Evolutionary conservation across 257 asterid species (phyloP).

Genomic region (Scutellaria barbata): DNA sequence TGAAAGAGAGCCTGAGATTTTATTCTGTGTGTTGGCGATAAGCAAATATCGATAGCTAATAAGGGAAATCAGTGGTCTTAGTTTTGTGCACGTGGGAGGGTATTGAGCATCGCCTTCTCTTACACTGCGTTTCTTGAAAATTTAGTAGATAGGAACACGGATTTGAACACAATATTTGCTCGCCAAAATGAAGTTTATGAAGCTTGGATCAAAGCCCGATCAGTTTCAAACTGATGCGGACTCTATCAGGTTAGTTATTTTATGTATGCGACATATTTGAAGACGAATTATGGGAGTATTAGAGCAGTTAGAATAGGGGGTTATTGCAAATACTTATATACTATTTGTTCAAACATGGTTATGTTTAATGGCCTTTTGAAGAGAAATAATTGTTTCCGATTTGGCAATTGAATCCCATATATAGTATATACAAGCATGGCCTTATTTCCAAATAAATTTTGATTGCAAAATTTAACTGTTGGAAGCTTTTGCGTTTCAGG

Average conservation of each 20-base stretch:
- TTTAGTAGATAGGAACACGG: constrained; percentile 10
- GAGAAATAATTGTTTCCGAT: background rate
- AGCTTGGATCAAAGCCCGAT: constrained; percentile 94
- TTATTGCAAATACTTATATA: too few relatives aligned
- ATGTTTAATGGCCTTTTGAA: background rate
- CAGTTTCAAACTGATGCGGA: constrained; percentile 84
- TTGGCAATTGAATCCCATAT: constrained; percentile 5
- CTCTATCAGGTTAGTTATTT: constrained; percentile 62
- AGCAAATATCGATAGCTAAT: constrained; percentile 11
- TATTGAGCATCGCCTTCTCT: too few relatives aligned
- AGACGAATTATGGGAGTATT: constrained; percentile 5
- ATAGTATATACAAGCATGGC: background rate
- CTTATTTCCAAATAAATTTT: background rate
- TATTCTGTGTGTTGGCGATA: constrained; percentile 34
- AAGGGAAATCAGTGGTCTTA: constrained; percentile 38
- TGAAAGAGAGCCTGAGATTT: constrained; percentile 31
- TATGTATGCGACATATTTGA: background rate
- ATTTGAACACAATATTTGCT: constrained; percentile 16
- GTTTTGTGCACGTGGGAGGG: constrained; percentile 44
- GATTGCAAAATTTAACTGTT: constrained; percentile 20
- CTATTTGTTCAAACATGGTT: too few relatives aligned
- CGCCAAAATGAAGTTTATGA: constrained; percentile 87
- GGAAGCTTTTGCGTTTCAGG: constrained; percentile 38
- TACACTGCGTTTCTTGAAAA: too few relatives aligned
- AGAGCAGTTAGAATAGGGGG: background rate